Evolutionary conservation across 148 eudicot species (phyloP), one percentile per base, ranked within the genome.

Genomic region (Salicornia ramosissima): DNA sequence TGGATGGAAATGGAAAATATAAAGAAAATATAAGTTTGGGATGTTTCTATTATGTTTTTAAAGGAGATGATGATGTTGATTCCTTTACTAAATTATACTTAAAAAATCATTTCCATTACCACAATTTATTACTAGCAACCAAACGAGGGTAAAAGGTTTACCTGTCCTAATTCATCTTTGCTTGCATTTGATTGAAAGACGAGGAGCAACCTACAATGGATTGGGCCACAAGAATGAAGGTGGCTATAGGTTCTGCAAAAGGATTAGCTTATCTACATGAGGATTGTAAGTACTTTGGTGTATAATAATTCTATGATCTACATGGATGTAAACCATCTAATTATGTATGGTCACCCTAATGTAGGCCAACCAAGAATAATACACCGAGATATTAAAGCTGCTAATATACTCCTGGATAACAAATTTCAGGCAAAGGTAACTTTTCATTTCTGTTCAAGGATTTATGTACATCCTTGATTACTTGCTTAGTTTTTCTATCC

Each of bases 211-310:
- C 85, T 64, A 29, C 74, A 6, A 56, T 88, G 90, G 90, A 83
- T 26, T 88, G 84, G 85, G 45, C 86, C 39, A 74, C 79, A 22
- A 84, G 94, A 78, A 13, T 81, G 74, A 82, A 76, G 77, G 85
- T 86, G 59, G 90, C 88, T 67, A 42, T 88, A 24, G 94, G 94
- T n/a, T 65, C 94, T 58, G 94, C 94, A 18, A 88, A 88, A 82
- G 90, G 94, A 80, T 78, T 86, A 52, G 87, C 93, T 30, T 88
- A 88, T 79, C 71, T 88, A 59, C 90, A 86, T 22, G 90, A 88
- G 72, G 88, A 88, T 65, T 88, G 90, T 88, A 74, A 79, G 88
- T 67, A 71, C 31, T 59, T 71, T 71, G 10, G 10, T 2, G 42
- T 26, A n/a, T n/a, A n/a, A n/a, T n/a, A n/a, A n/a, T 54, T 6